Evolutionary conservation across 164 flowering plant species (phyloP), one percentile per base, ranked within the genome.

Genomic region (Dillenia suffruticosa): DNA sequence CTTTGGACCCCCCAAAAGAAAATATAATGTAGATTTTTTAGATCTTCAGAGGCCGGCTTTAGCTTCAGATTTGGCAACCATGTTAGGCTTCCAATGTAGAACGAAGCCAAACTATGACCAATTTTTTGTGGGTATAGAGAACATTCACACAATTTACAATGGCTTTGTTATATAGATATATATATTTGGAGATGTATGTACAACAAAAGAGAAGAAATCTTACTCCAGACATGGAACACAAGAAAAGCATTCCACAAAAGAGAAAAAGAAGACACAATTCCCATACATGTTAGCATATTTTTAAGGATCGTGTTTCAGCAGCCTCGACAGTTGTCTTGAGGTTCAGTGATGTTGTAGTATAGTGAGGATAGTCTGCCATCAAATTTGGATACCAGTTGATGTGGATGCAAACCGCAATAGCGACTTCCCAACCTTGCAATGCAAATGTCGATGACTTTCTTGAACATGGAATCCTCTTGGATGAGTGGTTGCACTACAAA

Each of bases 401-500:
- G 90, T 4, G 77, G 64, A 58, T 69, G 62, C 49, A 92, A 68
- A 63, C 98, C 98, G 49, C 96, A 84, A 62, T 89, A 92, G 17
- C 70, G 71, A 64, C 78, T 82, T 54, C 79, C 75, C 8, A 82
- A 74, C 56, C 90, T 74, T 12, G 86, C 92, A 7, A 82, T 70
- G 77, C 90, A 92, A 10, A 92, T 87, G 26, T 83, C 88, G 0
- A 80, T 77, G 32, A 88, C 77, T 67, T 84, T 86, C 76, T 79
- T 85, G 82, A 90, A 85, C 96, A 90, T 86, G 57, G 14, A 49
- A 61, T 92, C 96, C 59, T 70, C 87, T 73, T 69, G 72, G 63
- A 82, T 73, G 3, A 70, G 54, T 13, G 89, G 89, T 52, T 90
- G 98, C 72, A 77, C 80, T 11, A 82, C 77, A 70, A 90, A 88